These are phyloP conservation scores for Aspergillus ochraceoroseus DNA, from an alignment of 2,329 filamentous ascomycete species.

Conservation along the genomic window DNA sequence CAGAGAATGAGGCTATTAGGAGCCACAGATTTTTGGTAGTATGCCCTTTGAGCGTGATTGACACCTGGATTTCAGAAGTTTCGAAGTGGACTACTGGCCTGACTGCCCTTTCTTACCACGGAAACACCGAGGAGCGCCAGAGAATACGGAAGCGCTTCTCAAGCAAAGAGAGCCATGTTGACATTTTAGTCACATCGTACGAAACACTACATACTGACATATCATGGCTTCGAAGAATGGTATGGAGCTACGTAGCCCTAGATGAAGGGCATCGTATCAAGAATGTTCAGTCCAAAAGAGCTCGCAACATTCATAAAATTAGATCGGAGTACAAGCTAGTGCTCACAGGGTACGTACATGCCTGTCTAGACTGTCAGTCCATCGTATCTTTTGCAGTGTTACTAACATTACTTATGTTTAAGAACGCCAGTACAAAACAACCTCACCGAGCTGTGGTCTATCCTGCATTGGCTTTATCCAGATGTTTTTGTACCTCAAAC, in stretches of 20 bases:
- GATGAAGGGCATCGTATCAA: slow-evolving; percentile 54
- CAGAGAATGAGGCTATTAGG: slow-evolving; percentile 30
- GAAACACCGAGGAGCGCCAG: slow-evolving; percentile 40
- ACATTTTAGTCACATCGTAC: slow-evolving; percentile 49
- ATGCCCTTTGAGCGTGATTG: slow-evolving; percentile 50
- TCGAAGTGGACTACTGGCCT: slow-evolving; percentile 46
- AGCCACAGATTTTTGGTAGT: slow-evolving; percentile 37
- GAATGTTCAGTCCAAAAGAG: slow-evolving; percentile 46
- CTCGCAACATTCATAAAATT: slow-evolving; percentile 42
- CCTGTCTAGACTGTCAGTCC: not conserved
- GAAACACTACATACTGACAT: slow-evolving; percentile 47
- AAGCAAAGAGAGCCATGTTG: not conserved
- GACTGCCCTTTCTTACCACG: slow-evolving; percentile 48
- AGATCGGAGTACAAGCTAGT: slow-evolving; percentile 49
- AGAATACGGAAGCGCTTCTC: slow-evolving; percentile 21
- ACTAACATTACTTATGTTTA: not conserved
- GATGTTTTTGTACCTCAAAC: slow-evolving; percentile 54
- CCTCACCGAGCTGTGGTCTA: slow-evolving; percentile 53
- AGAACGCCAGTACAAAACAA: slow-evolving; percentile 57
- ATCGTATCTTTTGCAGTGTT: not conserved
- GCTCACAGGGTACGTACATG: slow-evolving; percentile 41
- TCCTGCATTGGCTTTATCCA: slow-evolving; percentile 55
- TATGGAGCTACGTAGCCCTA: slow-evolving; percentile 51
- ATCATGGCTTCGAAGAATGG: slow-evolving; percentile 47
- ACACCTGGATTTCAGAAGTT: slow-evolving; percentile 48